These are phyloP conservation scores for Brasilioporus rufonigricans DNA, from an alignment of 768 basidiomycete species.

Conservation along the genomic window DNA sequence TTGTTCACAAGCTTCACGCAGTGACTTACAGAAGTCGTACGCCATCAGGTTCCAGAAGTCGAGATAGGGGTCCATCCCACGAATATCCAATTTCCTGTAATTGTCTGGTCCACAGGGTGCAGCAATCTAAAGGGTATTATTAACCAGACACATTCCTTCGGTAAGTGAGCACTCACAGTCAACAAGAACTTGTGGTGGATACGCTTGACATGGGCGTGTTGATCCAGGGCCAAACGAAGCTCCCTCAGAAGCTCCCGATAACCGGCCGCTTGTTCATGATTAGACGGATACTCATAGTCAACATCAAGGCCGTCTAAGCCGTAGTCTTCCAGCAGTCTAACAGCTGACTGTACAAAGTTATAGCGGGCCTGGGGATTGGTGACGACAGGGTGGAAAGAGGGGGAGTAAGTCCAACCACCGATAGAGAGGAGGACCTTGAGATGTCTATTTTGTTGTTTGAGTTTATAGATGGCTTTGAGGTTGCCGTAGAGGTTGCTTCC, in stretches of 20 bases:
- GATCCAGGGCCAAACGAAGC: constrained; percentile 71
- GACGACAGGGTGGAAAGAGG: constrained; percentile 83
- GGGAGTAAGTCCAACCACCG: constrained; percentile 94
- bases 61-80: constrained; percentile 83
- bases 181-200: constrained; percentile 65
- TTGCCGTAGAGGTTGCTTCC: constrained; percentile 95
- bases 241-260: constrained; percentile 82
- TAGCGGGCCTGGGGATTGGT: constrained; percentile 57
- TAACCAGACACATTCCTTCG: not conserved
- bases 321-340: constrained; percentile 84
- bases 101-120: constrained; percentile 91
- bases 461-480: constrained; percentile 87
- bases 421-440: constrained; percentile 84
- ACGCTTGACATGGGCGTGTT: constrained; percentile 63
- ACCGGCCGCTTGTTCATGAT: constrained; percentile 72
- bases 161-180: constrained; percentile 51
- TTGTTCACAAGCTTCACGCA: not conserved
- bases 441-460: constrained; percentile 84
- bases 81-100: constrained; percentile 73
- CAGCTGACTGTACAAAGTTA: constrained; percentile 77
- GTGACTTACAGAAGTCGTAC: constrained; percentile 70
- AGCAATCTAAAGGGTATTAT: constrained; percentile 57
- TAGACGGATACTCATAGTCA: constrained; percentile 91
- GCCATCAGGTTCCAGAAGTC: constrained; percentile 99
- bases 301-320: constrained; percentile 91